Base-by-base conservation (phyloP, 2,329 filamentous ascomycete genomes). In the Claviceps pazoutovae region DNA sequence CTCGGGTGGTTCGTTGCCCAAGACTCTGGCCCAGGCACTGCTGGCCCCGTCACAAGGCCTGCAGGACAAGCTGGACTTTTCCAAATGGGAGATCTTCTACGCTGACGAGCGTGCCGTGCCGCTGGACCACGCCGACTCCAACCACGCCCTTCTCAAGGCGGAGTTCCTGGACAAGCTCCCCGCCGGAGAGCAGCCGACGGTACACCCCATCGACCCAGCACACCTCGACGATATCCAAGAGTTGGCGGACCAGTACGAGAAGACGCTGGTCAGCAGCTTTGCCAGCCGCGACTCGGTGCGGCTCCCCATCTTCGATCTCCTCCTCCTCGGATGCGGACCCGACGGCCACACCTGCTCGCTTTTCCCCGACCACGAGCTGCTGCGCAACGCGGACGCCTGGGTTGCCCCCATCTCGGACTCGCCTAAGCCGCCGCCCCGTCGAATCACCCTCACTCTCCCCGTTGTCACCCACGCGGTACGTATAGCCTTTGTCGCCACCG, bases 51-150 rank as follows among this genome's bases (percentile, higher is more conserved):
- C 70, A 34, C 63, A 68, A 21, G 72, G 69, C 9, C 64, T 70
- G 43, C 66, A 83, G 52, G 86, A 89, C 64, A 76, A 72, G 4
- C 70, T 90, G 59, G 75, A 85, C 61, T 95, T 94, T 70, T 74
- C 77, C 65, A 88, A 87, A 68, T 98, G 93, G 93, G 87, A 97
- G 63, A 88, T 98, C 64, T 98, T 97, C 77, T 97, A 96, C 69
- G 91, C 91, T 64, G 93, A 98, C 66, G 93, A 98, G 76, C 87
- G 93, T 63, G 88, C 88, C 60, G 93, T 97, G 50, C 86, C 93
- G 21, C 83, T 96, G 59, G 83, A 93, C 68, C 85, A 97, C 71
- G 78, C 81, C 58, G 91, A 98, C 73, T 95, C 89, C 73, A 98
- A 97, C 73, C 95, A 96, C 71, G 81, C 74, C 55, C 80, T 96